These are phyloP conservation scores for Diphasiastrum complanatum DNA, from an alignment of 83 land plant genomes.

Conservation along the genomic window DNA sequence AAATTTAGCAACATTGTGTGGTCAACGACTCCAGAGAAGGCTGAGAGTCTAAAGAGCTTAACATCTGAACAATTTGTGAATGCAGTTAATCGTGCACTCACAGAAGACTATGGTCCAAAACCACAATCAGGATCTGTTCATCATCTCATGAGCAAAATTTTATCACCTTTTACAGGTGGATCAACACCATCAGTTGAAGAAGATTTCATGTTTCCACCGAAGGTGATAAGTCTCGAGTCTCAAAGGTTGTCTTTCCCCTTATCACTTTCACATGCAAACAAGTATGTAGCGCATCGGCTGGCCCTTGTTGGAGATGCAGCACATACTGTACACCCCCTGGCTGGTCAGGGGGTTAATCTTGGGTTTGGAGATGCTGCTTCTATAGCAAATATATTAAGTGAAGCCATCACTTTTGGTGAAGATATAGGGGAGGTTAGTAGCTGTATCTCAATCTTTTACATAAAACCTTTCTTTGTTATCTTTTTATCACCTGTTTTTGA, in stretches of 20 bases:
- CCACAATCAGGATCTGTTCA: constrained; percentile 40
- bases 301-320: constrained; percentile 97
- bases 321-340: constrained; percentile 93
- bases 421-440: constrained; percentile 80
- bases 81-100: constrained; percentile 65
- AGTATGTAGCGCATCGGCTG: constrained; percentile 56
- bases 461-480: too few species aligned
- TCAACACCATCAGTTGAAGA: constrained; percentile 41
- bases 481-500: too few species aligned
- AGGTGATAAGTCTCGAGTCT: constrained; percentile 46
- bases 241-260: constrained; percentile 79
- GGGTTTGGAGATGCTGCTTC: constrained; percentile 91
- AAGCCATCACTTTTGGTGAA: constrained; percentile 55
- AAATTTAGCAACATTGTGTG: constrained; percentile 92
- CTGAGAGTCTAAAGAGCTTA: constrained; percentile 51
- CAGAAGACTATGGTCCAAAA: constrained; percentile 60
- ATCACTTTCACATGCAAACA: constrained; percentile 62
- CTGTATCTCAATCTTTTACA: too few species aligned
- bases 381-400: constrained; percentile 50
- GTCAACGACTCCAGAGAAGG: constrained; percentile 77
- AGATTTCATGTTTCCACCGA: constrained; percentile 71
- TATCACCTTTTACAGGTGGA: constrained; percentile 34
- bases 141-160: constrained; percentile 9
- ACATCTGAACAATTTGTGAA: constrained; percentile 56
- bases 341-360: constrained; percentile 96